Conservation (phyloP, 768 basidiomycete genomes). For the Paxillus involutus region DNA sequence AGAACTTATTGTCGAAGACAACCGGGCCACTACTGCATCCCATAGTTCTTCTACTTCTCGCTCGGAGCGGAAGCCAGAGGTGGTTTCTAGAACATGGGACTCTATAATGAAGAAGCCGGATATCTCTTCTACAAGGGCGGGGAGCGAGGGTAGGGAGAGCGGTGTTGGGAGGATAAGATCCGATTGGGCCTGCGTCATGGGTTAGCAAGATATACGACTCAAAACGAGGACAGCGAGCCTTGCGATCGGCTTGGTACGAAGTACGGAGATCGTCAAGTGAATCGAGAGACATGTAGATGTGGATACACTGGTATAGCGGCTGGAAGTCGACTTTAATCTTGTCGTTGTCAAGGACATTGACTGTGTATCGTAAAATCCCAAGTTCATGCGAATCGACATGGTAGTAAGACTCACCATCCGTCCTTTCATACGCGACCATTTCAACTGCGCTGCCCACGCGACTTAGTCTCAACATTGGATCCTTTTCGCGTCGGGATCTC, state of each 20-base stretch:
- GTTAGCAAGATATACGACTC: constrained; percentile 13
- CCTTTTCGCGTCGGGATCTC: constrained; percentile 81
- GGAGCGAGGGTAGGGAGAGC: constrained; percentile 63
- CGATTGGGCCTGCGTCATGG: constrained; percentile 79
- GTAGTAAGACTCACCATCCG: constrained; percentile 69
- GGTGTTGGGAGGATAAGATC: constrained; percentile 86
- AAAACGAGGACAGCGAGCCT: constrained; percentile 44
- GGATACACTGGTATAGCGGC: constrained; percentile 94
- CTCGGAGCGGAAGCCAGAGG: constrained; percentile 85
- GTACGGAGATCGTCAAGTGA: constrained; percentile 86
- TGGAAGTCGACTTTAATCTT: constrained; percentile 88
- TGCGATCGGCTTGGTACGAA: constrained; percentile 96
- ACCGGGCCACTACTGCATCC: constrained; percentile 77
- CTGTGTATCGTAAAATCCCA: constrained; percentile 38
- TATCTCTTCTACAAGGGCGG: constrained; percentile 86
- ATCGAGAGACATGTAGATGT: constrained; percentile 91
- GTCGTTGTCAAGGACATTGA: constrained; percentile 90
- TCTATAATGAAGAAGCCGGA: constrained; percentile 98
- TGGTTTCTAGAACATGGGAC: constrained; percentile 85
- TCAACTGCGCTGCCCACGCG: constrained; percentile 92
- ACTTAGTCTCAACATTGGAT: constrained; percentile 71
- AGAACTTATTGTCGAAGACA: constrained; percentile 72
- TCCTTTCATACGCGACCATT: constrained; percentile 88
- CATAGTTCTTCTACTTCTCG: constrained; percentile 94
- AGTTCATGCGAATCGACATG: constrained; percentile 1